phyloP scores from a whole-genome alignment of 2,329 filamentous ascomycete genomes.

The Penicillium italicum region DNA sequence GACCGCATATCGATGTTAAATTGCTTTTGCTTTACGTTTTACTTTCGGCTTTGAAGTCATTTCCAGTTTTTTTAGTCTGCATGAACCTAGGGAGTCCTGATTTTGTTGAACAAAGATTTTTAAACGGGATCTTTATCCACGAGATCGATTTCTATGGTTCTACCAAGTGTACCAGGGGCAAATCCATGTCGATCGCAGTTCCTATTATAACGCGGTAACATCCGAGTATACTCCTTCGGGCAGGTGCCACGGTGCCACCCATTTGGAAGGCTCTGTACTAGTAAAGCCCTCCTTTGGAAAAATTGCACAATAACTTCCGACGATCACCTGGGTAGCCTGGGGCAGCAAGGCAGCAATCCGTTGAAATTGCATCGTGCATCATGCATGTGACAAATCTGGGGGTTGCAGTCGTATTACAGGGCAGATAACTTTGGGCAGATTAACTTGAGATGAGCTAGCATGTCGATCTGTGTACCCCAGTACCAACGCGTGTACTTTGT shows the following conservation, averaged over 20 bases:
- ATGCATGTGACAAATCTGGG: conserved; percentile 2
- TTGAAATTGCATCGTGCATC: background rate
- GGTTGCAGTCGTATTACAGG: background rate
- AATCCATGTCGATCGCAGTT: background rate
- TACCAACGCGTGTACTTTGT: background rate
- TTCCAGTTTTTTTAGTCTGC: background rate
- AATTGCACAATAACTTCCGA: no score
- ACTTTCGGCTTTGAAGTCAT: background rate
- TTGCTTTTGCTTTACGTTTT: background rate
- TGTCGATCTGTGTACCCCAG: background rate
- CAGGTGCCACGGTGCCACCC: background rate
- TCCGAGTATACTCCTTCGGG: background rate
- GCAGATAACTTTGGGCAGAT: background rate
- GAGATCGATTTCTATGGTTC: background rate
- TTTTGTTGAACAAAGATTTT: background rate
- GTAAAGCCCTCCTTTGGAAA: no score
- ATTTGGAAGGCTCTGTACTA: background rate
- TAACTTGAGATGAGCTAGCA: background rate
- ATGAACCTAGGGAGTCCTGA: background rate
- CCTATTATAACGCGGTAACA: background rate
- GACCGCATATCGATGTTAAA: conserved; percentile 1
- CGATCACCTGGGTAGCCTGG: background rate
- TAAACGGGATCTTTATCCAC: conserved; percentile 5
- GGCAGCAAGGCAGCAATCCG: background rate
- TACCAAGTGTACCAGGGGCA: background rate